Base-by-base conservation (phyloP, 345 rosid genomes). In the Eucalyptus globulus region DNA sequence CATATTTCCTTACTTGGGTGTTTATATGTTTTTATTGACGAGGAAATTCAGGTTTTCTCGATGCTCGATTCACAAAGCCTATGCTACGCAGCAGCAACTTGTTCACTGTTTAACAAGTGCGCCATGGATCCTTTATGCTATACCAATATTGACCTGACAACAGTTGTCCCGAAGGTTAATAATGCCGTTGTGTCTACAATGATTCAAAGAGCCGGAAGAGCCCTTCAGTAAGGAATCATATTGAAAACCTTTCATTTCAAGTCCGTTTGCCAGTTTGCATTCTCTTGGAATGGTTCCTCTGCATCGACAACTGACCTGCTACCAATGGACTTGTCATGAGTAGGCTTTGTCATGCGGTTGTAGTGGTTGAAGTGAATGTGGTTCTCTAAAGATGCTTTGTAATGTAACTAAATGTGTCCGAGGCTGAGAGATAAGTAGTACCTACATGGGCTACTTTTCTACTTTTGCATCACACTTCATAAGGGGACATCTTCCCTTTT, bases 141-240 rank as follows among this genome's bases (percentile, higher is more conserved):
- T 91, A 88, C 96, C 72, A 89, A 94, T 91, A 93, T 97, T 89
- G 97, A 96, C 94, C 90, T 97, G 92, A 94, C 96, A 31, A 95
- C 97, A 5, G 93, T 94, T 87, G 93, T 95, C 14, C 97, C 95
- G 1, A 93, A 92, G 90, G 94, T 95, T 87, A 95, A 96, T 89
- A 94, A 94, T 89, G 96, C 94, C 13, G 96, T 95, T 91, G 98
- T 96, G 69, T 94, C 94, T 89, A 94, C 96, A 4, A 93, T 95
- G 98, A 94, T 97, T 90, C 97, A 95, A 53, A 95, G 98, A 58
- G 98, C 98, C 81, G 98, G 98, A 88, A 96, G 94, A 89, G 90
- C 96, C 86, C 96, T 97, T 69, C 94, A 90, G 99, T 97, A 90
- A 92, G 92, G 56, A 86, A 47, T 86, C 45, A n/a, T 47, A 86